phyloP scores from a whole-genome alignment of 345 rosid species.

The Sisymbrium altissimum region DNA sequence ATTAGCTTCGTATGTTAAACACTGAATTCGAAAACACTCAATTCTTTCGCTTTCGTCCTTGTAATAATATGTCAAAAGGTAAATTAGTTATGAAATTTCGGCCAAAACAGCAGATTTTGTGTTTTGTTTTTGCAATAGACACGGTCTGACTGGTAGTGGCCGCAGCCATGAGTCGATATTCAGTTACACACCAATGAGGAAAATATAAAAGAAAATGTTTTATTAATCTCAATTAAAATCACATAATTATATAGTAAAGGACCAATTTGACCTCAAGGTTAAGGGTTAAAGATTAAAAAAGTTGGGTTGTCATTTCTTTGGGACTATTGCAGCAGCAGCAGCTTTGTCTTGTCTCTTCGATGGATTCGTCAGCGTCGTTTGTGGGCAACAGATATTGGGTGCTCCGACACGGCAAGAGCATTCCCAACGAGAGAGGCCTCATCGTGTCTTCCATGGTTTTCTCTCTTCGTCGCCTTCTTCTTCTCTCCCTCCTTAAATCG shows the following conservation, averaged over 20 bases:
- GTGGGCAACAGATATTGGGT: constrained; percentile 69
- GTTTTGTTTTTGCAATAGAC: too few relatives aligned
- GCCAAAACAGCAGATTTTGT: background rate
- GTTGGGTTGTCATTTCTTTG: background rate
- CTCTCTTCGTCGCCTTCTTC: background rate
- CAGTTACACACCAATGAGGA: too few relatives aligned
- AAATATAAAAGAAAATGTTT: too few relatives aligned
- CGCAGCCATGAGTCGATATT: background rate
- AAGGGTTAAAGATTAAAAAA: too few relatives aligned
- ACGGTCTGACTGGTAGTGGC: too few relatives aligned
- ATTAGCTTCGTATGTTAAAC: constrained; percentile 1
- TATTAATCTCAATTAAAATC: background rate
- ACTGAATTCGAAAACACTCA: background rate
- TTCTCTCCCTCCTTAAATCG: background rate
- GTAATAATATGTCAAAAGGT: background rate
- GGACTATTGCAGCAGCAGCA: background rate
- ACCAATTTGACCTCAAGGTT: background rate
- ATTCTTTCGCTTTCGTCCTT: background rate
- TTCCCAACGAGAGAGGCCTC: constrained; percentile 85
- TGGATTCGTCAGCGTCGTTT: constrained; percentile 39
- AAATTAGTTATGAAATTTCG: background rate
- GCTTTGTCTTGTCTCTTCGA: background rate
- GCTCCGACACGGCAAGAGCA: constrained; percentile 81
- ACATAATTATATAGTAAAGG: background rate
- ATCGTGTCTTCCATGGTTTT: constrained; percentile 71